phyloP scores from a whole-genome alignment of 129 eudicot species.

The Centella asiatica region DNA sequence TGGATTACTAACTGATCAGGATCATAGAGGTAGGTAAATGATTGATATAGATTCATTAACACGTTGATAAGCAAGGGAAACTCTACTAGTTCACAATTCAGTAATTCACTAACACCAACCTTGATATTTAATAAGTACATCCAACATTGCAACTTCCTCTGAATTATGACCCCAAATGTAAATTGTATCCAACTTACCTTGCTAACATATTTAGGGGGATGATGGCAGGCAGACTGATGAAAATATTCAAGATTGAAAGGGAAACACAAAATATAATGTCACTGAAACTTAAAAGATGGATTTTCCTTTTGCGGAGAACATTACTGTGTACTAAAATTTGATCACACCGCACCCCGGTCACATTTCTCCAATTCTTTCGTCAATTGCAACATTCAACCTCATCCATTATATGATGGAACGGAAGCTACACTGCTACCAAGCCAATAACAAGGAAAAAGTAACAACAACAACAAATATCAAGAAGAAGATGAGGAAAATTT shows the following conservation, averaged over 20 bases:
- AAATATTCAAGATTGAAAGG: background rate
- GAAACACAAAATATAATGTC: background rate
- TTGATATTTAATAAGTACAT: too few species aligned
- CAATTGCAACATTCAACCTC: background rate
- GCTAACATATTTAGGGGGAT: too few species aligned
- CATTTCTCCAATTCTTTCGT: slow-evolving; percentile 3
- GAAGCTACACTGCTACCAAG: slow-evolving; percentile 17
- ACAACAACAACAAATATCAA: slow-evolving; percentile 11
- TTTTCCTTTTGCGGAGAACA: background rate
- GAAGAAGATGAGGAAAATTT: slow-evolving; percentile 29
- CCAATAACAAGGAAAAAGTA: background rate
- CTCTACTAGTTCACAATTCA: too few species aligned
- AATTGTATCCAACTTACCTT: too few species aligned
- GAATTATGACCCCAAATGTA: too few species aligned
- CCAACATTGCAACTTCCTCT: too few species aligned
- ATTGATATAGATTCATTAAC: too few species aligned
- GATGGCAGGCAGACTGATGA: too few species aligned
- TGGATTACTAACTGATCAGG: too few species aligned
- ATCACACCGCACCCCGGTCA: background rate
- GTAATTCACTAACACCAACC: too few species aligned
- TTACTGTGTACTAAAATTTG: background rate
- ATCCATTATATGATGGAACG: slow-evolving; percentile 4
- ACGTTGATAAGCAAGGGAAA: too few species aligned
- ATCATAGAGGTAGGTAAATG: too few species aligned
- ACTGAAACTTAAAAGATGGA: background rate